A percentile compares a stretch with the other conserved stretches of the same genome.
Conservation (phyloP, 176 grass and related monocot genomes). For the Triticum dicoccoides region DNA sequence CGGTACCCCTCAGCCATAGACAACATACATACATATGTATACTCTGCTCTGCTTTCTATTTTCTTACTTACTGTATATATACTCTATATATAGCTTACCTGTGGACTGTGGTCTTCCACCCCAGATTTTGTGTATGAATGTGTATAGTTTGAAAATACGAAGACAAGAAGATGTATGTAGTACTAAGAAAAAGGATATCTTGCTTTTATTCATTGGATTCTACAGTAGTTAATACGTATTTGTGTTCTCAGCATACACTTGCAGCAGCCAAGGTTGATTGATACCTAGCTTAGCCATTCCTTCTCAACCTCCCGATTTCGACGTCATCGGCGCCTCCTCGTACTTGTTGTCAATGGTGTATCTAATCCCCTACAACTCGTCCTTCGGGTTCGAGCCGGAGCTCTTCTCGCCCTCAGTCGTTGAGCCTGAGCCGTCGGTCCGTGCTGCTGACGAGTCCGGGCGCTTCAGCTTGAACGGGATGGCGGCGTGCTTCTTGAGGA, state of each 20-base stretch:
- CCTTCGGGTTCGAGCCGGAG: conserved; percentile 43
- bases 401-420: conserved; percentile 1
- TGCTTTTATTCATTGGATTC: conserved; percentile 19
- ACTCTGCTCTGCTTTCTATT: neutral
- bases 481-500: conserved; percentile 85
- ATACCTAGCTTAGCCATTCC: too few relatives aligned
- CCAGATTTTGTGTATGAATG: neutral
- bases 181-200: too few relatives aligned
- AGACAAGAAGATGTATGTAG: too few relatives aligned
- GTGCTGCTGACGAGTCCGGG: conserved; percentile 25
- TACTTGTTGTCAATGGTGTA: neutral
- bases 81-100: too few relatives aligned
- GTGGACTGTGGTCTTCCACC: too few relatives aligned
- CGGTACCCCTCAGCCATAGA: neutral
- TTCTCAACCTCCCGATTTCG: too few relatives aligned
- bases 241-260: too few relatives aligned
- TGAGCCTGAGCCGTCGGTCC: neutral
- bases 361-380: conserved; percentile 62
- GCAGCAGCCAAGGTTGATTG: too few relatives aligned
- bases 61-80: neutral
- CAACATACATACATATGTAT: neutral
- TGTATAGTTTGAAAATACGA: too few relatives aligned
- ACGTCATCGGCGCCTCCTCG: neutral
- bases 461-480: conserved; percentile 89
- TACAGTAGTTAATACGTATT: too few relatives aligned